Percentiles rank a stretch among this genome's conserved stretches.
Conservation (phyloP, 192 early-diverging fungal genomes). For the Kickxella alabastrina region DNA sequence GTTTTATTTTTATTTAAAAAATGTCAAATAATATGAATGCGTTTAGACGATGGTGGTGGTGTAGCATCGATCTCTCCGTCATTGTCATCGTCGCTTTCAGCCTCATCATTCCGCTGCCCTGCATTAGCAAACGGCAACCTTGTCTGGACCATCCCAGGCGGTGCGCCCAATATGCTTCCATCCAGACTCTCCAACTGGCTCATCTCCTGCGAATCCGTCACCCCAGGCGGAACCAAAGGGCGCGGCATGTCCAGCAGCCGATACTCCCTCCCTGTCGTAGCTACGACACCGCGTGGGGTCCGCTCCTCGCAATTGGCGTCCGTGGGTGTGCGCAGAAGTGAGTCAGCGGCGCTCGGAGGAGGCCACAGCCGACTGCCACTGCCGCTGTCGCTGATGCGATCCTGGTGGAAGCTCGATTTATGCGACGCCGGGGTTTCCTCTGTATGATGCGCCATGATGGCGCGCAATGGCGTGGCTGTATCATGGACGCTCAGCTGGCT, state of each 20-base stretch:
- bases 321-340: conserved; percentile 15
- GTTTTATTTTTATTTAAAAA: background rate
- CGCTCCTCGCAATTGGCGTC: background rate
- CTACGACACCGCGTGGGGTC: too few species aligned
- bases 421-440: too few species aligned
- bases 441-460: background rate
- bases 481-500: conserved; percentile 8
- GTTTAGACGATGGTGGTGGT: conserved; percentile 46
- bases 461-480: background rate
- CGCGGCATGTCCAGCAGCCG: conserved; percentile 44
- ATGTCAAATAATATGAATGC: conserved; percentile 14
- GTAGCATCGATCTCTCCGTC: conserved; percentile 45
- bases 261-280: conserved; percentile 13
- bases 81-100: conserved; percentile 4
- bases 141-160: conserved; percentile 37
- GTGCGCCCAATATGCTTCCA: conserved; percentile 7
- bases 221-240: conserved; percentile 39
- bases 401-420: background rate
- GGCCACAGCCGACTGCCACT: background rate
- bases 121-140: conserved; percentile 23
- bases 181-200: background rate
- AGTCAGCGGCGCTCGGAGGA: conserved; percentile 7
- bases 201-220: conserved; percentile 26
- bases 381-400: background rate
- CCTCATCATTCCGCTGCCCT: background rate